Conservation (phyloP, 768 basidiomycete species). For the Tulasnella sp. region DNA sequence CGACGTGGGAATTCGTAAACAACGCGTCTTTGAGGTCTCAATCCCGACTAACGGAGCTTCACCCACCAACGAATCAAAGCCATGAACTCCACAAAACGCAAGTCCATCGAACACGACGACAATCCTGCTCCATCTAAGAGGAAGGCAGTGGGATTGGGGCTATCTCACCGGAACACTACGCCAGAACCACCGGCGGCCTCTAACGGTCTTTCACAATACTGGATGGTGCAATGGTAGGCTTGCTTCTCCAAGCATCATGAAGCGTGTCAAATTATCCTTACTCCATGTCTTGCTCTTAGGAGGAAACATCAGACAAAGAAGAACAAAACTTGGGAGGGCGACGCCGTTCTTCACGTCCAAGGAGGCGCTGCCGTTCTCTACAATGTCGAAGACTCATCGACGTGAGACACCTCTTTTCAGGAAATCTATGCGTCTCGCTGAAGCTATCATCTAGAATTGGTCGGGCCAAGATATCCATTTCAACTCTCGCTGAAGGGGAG, state of each 20-base stretch:
- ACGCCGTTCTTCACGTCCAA: constrained; percentile 25
- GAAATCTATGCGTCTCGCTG: not conserved
- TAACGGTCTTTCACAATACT: constrained; percentile 35
- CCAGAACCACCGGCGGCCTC: not conserved
- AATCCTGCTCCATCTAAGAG: constrained; percentile 4
- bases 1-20: constrained; percentile 2
- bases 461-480: not conserved
- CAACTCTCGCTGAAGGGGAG: constrained; percentile 20
- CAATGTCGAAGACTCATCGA: constrained; percentile 37
- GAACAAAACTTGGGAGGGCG: constrained; percentile 76
- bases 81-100: constrained; percentile 11
- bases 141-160: not conserved
- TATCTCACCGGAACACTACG: not conserved
- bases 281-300: constrained; percentile 36
- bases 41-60: not conserved
- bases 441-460: not conserved
- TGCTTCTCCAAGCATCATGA: not conserved
- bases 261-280: not conserved
- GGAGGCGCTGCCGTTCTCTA: constrained; percentile 55
- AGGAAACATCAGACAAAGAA: constrained; percentile 66
- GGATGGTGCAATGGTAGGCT: constrained; percentile 72
- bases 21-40: not conserved
- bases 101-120: constrained; percentile 6
- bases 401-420: not conserved
- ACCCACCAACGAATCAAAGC: not conserved